These are phyloP conservation scores for Fallopia convolvulus DNA, from an alignment of 148 eudicot genomes.

Conservation along the genomic window DNA sequence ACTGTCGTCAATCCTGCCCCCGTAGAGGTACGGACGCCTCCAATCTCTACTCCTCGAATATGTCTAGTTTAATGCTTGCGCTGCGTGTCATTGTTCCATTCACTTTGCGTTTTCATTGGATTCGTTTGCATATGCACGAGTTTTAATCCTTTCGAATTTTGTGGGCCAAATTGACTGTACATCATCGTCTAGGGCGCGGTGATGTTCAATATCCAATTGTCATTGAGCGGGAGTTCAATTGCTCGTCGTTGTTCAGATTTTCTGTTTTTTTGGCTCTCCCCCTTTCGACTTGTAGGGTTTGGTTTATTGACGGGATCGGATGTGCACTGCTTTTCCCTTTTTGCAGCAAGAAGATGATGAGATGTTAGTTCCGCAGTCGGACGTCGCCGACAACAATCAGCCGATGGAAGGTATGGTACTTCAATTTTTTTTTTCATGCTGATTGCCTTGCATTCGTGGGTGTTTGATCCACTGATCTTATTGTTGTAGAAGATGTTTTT, in stretches of 20 bases:
- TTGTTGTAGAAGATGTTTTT: not conserved
- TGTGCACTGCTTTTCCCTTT: slow-evolving; percentile 8
- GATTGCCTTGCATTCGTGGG: not conserved
- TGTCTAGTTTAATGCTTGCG: not conserved
- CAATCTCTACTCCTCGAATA: not conserved
- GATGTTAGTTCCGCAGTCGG: slow-evolving; percentile 83
- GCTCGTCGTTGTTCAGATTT: slow-evolving; percentile 7
- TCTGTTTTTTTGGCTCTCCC: not conserved
- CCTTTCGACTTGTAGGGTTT: slow-evolving; percentile 13
- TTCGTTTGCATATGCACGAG: not conserved
- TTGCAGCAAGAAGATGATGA: slow-evolving; percentile 76
- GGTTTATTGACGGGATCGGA: slow-evolving; percentile 20
- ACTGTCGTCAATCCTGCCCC: slow-evolving; percentile 61
- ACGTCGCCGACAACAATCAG: slow-evolving; percentile 50
- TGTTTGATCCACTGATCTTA: slow-evolving; percentile 7
- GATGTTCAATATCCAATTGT: not conserved
- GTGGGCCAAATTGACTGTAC: slow-evolving; percentile 5
- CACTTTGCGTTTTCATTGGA: not conserved
- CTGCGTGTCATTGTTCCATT: slow-evolving; percentile 7
- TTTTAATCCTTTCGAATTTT: not conserved
- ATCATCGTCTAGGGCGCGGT: slow-evolving; percentile 11
- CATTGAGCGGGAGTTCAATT: slow-evolving; percentile 17
- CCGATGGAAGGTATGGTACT: slow-evolving; percentile 72
- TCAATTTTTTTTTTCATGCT: not conserved
- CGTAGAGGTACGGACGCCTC: slow-evolving; percentile 33